Conservation (phyloP, 371 early-diverging fungal species). For the Smittium mucronatum region DNA sequence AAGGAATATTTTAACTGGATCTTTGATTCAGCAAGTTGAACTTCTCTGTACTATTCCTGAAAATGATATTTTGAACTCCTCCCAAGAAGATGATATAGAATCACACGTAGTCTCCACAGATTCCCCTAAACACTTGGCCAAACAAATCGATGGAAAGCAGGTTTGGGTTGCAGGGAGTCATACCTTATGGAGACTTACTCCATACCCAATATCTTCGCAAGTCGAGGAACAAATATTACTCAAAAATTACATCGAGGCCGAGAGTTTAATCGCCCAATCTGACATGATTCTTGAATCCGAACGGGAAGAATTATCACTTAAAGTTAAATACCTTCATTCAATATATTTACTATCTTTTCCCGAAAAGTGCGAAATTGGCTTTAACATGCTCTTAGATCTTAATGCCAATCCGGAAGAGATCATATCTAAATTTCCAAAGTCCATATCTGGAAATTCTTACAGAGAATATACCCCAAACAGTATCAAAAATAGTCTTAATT, state of each 20-base stretch:
- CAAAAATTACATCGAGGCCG: conserved; percentile 70
- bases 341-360: conserved; percentile 63
- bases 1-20: conserved; percentile 67
- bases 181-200: conserved; percentile 75
- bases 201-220: conserved; percentile 76
- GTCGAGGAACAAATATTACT: conserved; percentile 65
- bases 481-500: background rate
- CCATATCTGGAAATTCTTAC: conserved; percentile 26
- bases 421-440: conserved; percentile 61
- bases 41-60: conserved; percentile 18
- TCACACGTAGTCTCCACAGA: conserved; percentile 19
- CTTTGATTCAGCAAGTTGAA: conserved; percentile 63
- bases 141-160: conserved; percentile 53
- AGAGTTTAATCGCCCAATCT: conserved; percentile 71
- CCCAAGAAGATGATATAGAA: conserved; percentile 29
- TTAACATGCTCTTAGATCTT: conserved; percentile 61
- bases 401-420: conserved; percentile 72
- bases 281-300: conserved; percentile 72
- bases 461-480: background rate
- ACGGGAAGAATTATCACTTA: conserved; percentile 37
- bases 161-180: conserved; percentile 63
- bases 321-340: conserved; percentile 69
- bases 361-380: conserved; percentile 62
- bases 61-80: background rate
- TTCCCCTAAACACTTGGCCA: conserved; percentile 32